Evolutionary conservation across 2,329 filamentous ascomycete genomes (phyloP).

Genomic region (Botrytis elliptica): DNA sequence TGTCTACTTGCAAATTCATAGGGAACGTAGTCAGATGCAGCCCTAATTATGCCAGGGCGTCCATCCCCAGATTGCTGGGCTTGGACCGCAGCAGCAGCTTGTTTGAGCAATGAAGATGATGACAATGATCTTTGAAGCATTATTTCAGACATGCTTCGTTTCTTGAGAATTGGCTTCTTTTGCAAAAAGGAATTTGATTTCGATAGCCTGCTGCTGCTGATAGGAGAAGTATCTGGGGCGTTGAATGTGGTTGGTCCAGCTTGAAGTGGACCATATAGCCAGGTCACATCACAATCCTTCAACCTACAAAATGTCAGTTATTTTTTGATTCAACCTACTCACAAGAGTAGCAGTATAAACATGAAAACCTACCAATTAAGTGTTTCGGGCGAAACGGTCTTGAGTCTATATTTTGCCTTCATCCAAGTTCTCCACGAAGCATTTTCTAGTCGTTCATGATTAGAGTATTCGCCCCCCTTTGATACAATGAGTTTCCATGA

Average conservation of each 20-base stretch:
- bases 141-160: slow-evolving; percentile 88
- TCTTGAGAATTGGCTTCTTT: slow-evolving; percentile 79
- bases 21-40: slow-evolving; percentile 65
- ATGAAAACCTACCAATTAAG: slow-evolving; percentile 64
- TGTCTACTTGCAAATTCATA: slow-evolving; percentile 54
- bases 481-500: slow-evolving; percentile 93
- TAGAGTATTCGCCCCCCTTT: slow-evolving; percentile 69
- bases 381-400: slow-evolving; percentile 84
- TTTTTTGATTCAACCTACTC: background rate
- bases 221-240: slow-evolving; percentile 42
- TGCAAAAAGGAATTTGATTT: slow-evolving; percentile 57
- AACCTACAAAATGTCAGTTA: slow-evolving; percentile 46
- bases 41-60: slow-evolving; percentile 14
- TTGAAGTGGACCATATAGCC: slow-evolving; percentile 77
- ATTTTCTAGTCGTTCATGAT: slow-evolving; percentile 69
- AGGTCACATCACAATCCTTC: slow-evolving; percentile 43
- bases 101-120: slow-evolving; percentile 77
- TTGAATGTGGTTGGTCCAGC: slow-evolving; percentile 57
- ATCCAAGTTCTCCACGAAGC: slow-evolving; percentile 96
- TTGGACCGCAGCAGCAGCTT: slow-evolving; percentile 46
- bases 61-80: slow-evolving; percentile 22
- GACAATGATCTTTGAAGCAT: slow-evolving; percentile 88
- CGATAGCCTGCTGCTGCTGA: slow-evolving; percentile 54
- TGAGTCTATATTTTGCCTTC: slow-evolving; percentile 82
- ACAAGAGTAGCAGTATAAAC: background rate